Evolutionary conservation across 202 grass and related monocot species (phyloP).

Genomic region (Panicum hallii): DNA sequence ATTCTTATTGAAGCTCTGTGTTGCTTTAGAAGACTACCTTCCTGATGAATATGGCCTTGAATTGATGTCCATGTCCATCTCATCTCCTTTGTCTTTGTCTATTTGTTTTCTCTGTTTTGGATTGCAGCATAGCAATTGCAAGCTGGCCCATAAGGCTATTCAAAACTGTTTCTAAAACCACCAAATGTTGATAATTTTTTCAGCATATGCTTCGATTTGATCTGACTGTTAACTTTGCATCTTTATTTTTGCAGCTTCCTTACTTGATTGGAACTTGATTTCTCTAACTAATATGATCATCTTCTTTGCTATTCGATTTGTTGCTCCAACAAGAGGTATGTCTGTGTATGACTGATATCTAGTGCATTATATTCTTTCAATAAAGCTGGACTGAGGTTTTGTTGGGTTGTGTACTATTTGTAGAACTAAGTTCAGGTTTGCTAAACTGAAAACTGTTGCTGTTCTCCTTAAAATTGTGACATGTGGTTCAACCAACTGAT

Average conservation of each 20-base stretch:
- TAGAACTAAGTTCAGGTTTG: conserved; percentile 15
- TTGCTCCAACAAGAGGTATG: conserved; percentile 79
- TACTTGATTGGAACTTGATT: conserved; percentile 90
- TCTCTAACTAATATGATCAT: conserved; percentile 80
- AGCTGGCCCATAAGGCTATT: background rate
- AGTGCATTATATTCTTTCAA: conserved; percentile 15
- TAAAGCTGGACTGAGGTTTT: conserved; percentile 17
- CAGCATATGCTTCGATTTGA: background rate
- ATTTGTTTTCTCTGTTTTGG: conserved; percentile 1
- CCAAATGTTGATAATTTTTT: conserved; percentile 1
- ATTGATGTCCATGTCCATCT: background rate
- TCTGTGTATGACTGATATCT: background rate
- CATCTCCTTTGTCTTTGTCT: background rate
- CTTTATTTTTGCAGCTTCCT: conserved; percentile 63
- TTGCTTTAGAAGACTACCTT: background rate
- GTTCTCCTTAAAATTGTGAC: background rate
- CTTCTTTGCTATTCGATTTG: conserved; percentile 72
- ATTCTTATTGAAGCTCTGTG: background rate
- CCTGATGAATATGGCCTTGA: background rate
- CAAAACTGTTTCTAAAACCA: conserved; percentile 22
- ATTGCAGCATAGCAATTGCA: conserved; percentile 6
- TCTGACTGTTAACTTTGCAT: conserved; percentile 20
- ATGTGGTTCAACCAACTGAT: conserved; percentile 17
- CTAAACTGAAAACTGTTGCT: conserved; percentile 8
- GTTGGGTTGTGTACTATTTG: conserved; percentile 22